phyloP scores from a whole-genome alignment of 2,329 filamentous ascomycete genomes.

The Clarireedia monteithiana region DNA sequence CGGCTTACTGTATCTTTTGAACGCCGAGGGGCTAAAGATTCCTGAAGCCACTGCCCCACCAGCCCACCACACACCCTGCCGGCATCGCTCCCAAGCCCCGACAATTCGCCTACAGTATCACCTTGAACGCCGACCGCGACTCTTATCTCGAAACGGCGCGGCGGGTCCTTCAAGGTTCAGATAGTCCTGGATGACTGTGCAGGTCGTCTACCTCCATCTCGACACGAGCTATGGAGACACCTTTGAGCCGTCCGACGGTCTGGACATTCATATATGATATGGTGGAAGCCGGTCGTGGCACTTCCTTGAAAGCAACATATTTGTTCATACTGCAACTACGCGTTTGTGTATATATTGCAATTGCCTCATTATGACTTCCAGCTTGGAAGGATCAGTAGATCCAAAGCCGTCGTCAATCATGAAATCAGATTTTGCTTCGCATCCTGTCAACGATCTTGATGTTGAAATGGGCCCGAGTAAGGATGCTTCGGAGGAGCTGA shows the following conservation, averaged over 20 bases:
- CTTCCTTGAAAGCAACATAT: background rate
- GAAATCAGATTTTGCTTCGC: background rate
- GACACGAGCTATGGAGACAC: background rate
- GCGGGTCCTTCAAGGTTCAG: background rate
- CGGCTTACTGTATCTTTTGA: background rate
- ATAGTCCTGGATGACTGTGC: background rate
- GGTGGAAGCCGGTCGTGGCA: too few relatives aligned
- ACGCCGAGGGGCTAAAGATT: background rate
- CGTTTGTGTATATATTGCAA: background rate
- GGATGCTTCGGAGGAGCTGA: conserved; percentile 24
- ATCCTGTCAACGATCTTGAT: background rate
- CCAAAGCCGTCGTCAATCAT: background rate
- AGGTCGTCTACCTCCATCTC: background rate
- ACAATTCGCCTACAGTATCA: conserved; percentile 2
- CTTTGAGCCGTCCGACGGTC: too few relatives aligned
- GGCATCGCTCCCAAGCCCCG: background rate
- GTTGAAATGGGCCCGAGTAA: conserved; percentile 3
- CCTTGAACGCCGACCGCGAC: background rate
- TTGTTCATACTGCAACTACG: background rate
- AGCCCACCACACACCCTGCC: background rate
- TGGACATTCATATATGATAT: background rate
- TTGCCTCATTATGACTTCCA: background rate
- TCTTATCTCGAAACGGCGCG: background rate
- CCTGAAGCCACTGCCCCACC: background rate
- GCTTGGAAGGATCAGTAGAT: background rate